These are phyloP conservation scores for Linnemannia hyalina DNA, from an alignment of 192 early-diverging fungal species.

Conservation along the genomic window DNA sequence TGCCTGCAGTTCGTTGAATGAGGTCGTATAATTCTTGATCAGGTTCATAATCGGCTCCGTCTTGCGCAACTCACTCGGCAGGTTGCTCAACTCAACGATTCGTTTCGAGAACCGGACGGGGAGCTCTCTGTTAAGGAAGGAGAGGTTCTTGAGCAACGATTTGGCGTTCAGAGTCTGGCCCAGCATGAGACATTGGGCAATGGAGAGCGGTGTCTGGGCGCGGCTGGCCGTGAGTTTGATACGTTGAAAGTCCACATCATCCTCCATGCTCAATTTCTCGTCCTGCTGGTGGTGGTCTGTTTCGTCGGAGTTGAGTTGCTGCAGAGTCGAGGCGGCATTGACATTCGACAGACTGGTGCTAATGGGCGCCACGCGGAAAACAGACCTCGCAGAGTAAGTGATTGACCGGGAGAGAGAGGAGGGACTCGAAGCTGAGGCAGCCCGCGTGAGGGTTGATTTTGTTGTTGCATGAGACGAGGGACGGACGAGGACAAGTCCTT, in stretches of 20 bases:
- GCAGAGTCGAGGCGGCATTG: background rate
- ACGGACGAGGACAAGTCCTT: background rate
- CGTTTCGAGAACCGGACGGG: constrained; percentile 47
- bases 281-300: constrained; percentile 1
- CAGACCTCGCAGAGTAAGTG: constrained; percentile 4
- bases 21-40: constrained; percentile 34
- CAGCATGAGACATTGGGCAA: constrained; percentile 40
- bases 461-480: background rate
- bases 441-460: background rate
- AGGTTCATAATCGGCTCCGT: constrained; percentile 46
- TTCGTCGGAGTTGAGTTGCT: constrained; percentile 22
- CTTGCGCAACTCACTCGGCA: constrained; percentile 30
- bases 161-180: constrained; percentile 38
- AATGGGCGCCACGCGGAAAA: background rate
- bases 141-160: constrained; percentile 45
- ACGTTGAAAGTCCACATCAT: constrained; percentile 17
- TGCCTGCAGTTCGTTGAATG: constrained; percentile 32
- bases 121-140: constrained; percentile 42
- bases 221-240: constrained; percentile 39
- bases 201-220: constrained; percentile 42
- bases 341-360: background rate
- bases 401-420: background rate
- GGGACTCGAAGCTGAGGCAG: background rate
- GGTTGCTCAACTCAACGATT: constrained; percentile 29
- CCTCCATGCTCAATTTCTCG: background rate